phyloP scores from a whole-genome alignment of 805 yeast species.

The Candida germanica region DNA sequence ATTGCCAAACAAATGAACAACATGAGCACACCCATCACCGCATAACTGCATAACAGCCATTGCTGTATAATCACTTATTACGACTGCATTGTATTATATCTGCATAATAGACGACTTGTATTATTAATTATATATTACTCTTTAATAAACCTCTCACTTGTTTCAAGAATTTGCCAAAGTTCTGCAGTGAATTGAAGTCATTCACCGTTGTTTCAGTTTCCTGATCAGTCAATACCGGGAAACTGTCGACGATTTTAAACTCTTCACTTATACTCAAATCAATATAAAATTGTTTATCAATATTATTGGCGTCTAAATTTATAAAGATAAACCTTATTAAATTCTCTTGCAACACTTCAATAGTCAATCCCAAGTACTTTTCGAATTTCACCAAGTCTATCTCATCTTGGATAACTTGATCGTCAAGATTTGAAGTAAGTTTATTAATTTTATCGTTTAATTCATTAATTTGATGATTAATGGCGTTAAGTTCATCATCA shows the following conservation, averaged over 20 bases:
- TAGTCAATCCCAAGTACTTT: constrained; percentile 49
- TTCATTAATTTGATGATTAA: constrained; percentile 14
- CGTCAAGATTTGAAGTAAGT: constrained; percentile 31
- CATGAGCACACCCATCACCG: not conserved
- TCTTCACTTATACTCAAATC: constrained; percentile 44
- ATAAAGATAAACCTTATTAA: constrained; percentile 47
- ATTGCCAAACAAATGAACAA: not conserved
- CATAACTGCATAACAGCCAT: not conserved
- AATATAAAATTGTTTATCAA: constrained; percentile 40
- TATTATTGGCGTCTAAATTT: constrained; percentile 44
- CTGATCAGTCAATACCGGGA: constrained; percentile 34
- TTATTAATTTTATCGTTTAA: constrained; percentile 19
- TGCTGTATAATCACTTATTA: no score
- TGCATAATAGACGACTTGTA: no score
- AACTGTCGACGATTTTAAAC: constrained; percentile 34
- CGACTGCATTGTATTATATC: no score
- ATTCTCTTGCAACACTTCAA: constrained; percentile 49
- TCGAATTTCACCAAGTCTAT: constrained; percentile 56
- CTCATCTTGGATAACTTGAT: constrained; percentile 45
- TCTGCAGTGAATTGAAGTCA: constrained; percentile 25
- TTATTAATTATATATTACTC: constrained; percentile 2
- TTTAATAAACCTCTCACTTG: constrained; percentile 9
- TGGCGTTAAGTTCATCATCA: constrained; percentile 23
- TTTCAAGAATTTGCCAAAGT: constrained; percentile 25
- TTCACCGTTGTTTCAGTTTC: constrained; percentile 14